Percentiles rank a stretch among this genome's conserved stretches.
These are phyloP conservation scores for Trichophyton equinum DNA, from an alignment of 2,329 filamentous ascomycete species.

Conservation along the genomic window DNA sequence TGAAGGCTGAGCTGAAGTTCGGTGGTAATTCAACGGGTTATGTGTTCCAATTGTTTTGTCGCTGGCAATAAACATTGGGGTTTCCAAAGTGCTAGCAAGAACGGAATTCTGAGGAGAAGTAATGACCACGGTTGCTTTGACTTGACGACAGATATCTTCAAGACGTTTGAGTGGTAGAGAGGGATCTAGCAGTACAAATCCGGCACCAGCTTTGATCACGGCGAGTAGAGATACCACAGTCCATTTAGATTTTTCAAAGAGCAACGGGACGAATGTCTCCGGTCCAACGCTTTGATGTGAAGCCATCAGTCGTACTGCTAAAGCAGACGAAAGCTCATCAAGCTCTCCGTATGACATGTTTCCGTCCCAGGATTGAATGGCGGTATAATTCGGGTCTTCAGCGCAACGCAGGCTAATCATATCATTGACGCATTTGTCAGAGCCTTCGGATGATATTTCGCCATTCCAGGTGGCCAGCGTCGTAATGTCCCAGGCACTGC, in stretches of 20 bases:
- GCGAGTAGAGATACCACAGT: slow-evolving; percentile 19
- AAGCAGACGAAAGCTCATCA: slow-evolving; percentile 14
- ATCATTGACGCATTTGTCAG: not conserved
- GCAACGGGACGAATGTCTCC: slow-evolving; percentile 16
- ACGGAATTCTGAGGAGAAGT: not conserved
- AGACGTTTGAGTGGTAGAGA: slow-evolving; percentile 23
- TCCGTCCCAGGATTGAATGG: slow-evolving; percentile 17
- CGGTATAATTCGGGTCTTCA: slow-evolving; percentile 1
- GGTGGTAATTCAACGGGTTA: not conserved
- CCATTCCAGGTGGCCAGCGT: not conserved
- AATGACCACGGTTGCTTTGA: slow-evolving; percentile 4
- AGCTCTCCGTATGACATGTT: slow-evolving; percentile 11
- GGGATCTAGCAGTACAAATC: slow-evolving; percentile 20
- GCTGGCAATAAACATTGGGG: not conserved
- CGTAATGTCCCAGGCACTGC: not conserved
- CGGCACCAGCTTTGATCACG: slow-evolving; percentile 19
- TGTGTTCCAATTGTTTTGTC: not conserved
- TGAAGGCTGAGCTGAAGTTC: not conserved
- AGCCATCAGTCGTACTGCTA: slow-evolving; percentile 14
- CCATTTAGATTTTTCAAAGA: slow-evolving; percentile 23
- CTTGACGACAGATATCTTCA: slow-evolving; percentile 10
- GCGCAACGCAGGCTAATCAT: not conserved
- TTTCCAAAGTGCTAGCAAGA: not conserved
- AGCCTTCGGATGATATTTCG: not conserved
- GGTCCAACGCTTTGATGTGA: slow-evolving; percentile 17